A percentile compares a stretch with the other conserved stretches of the same genome.
These are phyloP conservation scores for Protomyces inundatus DNA, from an alignment of 1,139 yeast genomes.

Conservation along the genomic window DNA sequence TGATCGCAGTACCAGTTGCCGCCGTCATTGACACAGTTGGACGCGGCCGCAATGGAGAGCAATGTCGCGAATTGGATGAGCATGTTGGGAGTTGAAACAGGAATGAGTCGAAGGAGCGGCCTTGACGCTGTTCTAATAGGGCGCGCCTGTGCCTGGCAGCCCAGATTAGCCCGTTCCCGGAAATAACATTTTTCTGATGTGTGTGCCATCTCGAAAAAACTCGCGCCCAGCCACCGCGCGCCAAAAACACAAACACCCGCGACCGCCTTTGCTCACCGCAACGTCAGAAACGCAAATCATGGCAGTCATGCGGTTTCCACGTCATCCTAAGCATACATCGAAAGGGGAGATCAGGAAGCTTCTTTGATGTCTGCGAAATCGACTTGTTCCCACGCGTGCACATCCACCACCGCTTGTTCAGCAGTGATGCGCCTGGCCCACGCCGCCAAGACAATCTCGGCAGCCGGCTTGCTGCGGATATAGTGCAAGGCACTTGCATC, in stretches of 20 bases:
- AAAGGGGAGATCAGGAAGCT: too few relatives aligned
- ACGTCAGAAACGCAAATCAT: too few relatives aligned
- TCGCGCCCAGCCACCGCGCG: neutral
- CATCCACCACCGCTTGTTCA: neutral
- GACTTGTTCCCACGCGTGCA: neutral
- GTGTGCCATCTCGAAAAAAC: neutral
- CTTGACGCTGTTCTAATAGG: too few relatives aligned
- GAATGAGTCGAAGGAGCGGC: too few relatives aligned
- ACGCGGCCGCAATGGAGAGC: slow-evolving; percentile 26
- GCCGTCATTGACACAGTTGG: slow-evolving; percentile 34
- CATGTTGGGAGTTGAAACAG: neutral
- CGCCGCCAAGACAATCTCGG: neutral
- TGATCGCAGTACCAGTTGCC: slow-evolving; percentile 47
- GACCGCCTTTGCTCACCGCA: too few relatives aligned
- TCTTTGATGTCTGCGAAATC: neutral
- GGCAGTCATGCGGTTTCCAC: too few relatives aligned
- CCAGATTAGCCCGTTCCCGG: too few relatives aligned
- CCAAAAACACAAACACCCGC: too few relatives aligned
- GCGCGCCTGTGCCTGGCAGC: too few relatives aligned
- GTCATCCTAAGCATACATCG: too few relatives aligned
- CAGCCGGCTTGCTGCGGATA: neutral
- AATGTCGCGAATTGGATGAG: neutral
- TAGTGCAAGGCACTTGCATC: neutral
- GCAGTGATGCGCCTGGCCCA: neutral
- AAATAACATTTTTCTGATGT: too few relatives aligned